These are phyloP conservation scores for Phanerodontia chrysosporium DNA, from an alignment of 768 basidiomycete genomes.

Conservation along the genomic window DNA sequence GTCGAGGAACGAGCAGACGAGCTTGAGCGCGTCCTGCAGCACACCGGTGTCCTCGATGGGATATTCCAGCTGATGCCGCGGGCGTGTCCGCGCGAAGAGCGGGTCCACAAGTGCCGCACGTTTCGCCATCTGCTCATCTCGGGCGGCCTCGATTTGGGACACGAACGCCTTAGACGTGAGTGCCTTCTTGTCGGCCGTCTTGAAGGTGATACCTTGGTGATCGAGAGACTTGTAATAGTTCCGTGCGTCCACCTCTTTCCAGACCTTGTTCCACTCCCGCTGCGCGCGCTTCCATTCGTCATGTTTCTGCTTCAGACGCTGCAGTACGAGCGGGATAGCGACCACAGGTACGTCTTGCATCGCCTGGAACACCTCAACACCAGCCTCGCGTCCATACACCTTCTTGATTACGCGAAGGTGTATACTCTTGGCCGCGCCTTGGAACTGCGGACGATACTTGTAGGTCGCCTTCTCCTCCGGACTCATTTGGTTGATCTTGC, in stretches of 20 bases:
- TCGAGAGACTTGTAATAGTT: constrained; percentile 94
- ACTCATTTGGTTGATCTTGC: constrained; percentile 76
- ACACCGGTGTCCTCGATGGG: constrained; percentile 62
- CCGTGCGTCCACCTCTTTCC: constrained; percentile 92
- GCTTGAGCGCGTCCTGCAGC: constrained; percentile 82
- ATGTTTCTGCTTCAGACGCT: constrained; percentile 91
- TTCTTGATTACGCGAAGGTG: constrained; percentile 95
- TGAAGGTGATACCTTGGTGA: constrained; percentile 89
- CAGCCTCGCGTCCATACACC: constrained; percentile 87
- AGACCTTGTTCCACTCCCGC: constrained; percentile 97
- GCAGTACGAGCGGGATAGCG: constrained; percentile 87
- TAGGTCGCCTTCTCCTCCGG: constrained; percentile 76
- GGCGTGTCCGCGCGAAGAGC: constrained; percentile 53
- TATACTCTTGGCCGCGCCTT: constrained; percentile 79
- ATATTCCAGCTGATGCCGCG: constrained; percentile 78
- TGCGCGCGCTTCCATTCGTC: constrained; percentile 98
- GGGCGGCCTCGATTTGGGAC: constrained; percentile 77
- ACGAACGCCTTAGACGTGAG: constrained; percentile 73
- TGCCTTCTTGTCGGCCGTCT: constrained; percentile 83
- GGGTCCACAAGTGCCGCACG: constrained; percentile 58
- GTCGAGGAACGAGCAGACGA: constrained; percentile 88
- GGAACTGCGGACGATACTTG: constrained; percentile 86
- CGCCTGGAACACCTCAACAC: constrained; percentile 74
- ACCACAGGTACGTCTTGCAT: constrained; percentile 91
- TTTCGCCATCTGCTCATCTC: constrained; percentile 78